Evolutionary conservation across 331 rosid species (phyloP).

Genomic region (Erythrophleum ivorense): DNA sequence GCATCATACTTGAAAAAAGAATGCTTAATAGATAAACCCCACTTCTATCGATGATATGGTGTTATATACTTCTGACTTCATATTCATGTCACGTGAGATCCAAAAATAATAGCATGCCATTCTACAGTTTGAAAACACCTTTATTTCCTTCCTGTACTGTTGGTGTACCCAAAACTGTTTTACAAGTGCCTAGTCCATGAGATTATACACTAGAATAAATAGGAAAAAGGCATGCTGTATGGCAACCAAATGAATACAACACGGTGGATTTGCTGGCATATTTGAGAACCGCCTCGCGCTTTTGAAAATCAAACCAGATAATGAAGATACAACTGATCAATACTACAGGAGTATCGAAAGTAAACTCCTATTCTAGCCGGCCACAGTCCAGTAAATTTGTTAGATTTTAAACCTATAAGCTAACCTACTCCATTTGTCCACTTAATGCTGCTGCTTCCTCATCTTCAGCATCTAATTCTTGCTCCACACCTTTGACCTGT

Average conservation of each 20-base stretch:
- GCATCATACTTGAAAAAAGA: no score
- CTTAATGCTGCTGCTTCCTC: conserved; percentile 62
- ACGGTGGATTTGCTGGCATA: background rate
- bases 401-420: background rate
- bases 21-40: no score
- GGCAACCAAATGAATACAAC: background rate
- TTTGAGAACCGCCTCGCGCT: background rate
- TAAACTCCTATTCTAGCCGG: background rate
- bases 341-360: background rate
- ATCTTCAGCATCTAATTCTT: conserved; percentile 79
- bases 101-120: background rate
- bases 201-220: conserved; percentile 8
- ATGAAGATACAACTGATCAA: background rate
- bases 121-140: conserved; percentile 2
- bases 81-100: background rate
- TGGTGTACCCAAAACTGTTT: conserved; percentile 20
- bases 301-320: background rate
- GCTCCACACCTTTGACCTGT: conserved; percentile 92
- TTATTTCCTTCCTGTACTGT: conserved; percentile 46
- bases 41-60: background rate
- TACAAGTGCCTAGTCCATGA: conserved; percentile 21
- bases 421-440: conserved; percentile 60
- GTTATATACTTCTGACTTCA: background rate
- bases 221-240: background rate
- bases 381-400: background rate